Evolutionary conservation across 108 stramenopile species (phyloP).

Genomic region (Cyclotella cryptica): DNA sequence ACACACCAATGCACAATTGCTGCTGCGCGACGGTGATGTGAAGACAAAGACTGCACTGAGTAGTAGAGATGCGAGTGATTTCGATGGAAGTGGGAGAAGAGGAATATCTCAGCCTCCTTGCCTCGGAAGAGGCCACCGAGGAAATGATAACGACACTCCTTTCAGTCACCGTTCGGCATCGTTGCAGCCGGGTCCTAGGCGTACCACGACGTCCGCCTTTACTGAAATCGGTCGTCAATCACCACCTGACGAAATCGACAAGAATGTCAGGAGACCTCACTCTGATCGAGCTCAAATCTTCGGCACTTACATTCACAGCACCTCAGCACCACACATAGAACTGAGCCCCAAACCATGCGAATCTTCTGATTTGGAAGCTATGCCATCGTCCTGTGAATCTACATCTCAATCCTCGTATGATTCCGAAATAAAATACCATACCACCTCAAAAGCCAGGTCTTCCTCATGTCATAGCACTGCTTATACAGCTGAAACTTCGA

Average conservation of each 20-base stretch:
- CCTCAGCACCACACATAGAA: neutral
- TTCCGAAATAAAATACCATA: neutral
- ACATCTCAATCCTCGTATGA: conserved; percentile 1
- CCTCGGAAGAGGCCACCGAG: neutral
- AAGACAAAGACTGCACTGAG: neutral
- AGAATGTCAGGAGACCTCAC: neutral
- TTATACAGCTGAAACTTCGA: conserved; percentile 6
- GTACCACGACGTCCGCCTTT: neutral
- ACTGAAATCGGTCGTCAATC: neutral
- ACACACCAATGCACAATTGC: neutral
- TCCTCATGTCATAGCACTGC: conserved; percentile 7
- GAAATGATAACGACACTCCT: neutral
- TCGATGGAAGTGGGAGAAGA: neutral
- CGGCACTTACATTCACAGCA: neutral
- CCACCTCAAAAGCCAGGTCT: neutral
- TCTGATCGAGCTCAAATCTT: neutral
- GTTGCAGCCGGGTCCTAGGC: conserved; percentile 1
- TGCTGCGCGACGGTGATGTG: neutral
- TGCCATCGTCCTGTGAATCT: neutral
- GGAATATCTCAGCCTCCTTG: neutral
- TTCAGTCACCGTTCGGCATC: neutral
- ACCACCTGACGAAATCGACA: neutral
- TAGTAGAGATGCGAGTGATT: neutral
- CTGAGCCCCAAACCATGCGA: neutral
- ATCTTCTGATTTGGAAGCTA: neutral